Evolutionary conservation across 768 basidiomycete species (phyloP).

Genomic region (Termitomyces sp.): DNA sequence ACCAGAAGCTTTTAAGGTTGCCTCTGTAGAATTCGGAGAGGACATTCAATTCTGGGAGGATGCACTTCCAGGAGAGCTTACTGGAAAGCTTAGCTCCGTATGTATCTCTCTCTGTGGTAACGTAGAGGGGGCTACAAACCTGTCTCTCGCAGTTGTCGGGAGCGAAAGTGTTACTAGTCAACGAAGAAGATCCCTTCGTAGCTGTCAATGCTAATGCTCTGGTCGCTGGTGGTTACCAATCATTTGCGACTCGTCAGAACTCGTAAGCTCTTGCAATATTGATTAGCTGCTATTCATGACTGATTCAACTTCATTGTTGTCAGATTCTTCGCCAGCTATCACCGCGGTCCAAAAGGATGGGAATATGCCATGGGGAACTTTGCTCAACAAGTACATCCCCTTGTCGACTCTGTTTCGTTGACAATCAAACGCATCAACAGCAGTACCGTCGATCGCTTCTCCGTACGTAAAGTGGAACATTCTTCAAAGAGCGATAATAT

Average conservation of each 20-base stretch:
- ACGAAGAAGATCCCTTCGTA: slow-evolving; percentile 46
- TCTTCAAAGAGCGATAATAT: background rate
- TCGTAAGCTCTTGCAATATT: slow-evolving; percentile 25
- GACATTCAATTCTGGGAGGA: slow-evolving; percentile 55
- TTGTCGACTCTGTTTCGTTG: slow-evolving; percentile 47
- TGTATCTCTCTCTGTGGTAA: slow-evolving; percentile 9
- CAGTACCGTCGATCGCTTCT: slow-evolving; percentile 37
- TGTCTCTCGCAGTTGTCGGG: slow-evolving; percentile 36
- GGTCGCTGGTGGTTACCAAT: slow-evolving; percentile 51
- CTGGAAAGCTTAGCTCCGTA: slow-evolving; percentile 45
- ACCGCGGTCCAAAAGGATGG: slow-evolving; percentile 35
- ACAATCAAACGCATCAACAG: slow-evolving; percentile 42
- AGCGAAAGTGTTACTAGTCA: slow-evolving; percentile 52
- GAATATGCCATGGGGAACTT: slow-evolving; percentile 51
- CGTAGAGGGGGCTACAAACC: background rate
- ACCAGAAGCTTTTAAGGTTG: slow-evolving; percentile 49
- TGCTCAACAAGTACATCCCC: slow-evolving; percentile 50
- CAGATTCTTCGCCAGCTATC: slow-evolving; percentile 48
- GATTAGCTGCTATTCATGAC: background rate
- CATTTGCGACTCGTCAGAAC: slow-evolving; percentile 49
- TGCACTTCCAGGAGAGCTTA: slow-evolving; percentile 43
- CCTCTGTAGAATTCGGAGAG: slow-evolving; percentile 47
- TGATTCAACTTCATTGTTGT: background rate
- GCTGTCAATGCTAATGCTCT: slow-evolving; percentile 50
- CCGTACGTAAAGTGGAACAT: slow-evolving; percentile 28